phyloP scores from a whole-genome alignment of 495 filamentous ascomycete genomes.

The Neurospora sp. region DNA sequence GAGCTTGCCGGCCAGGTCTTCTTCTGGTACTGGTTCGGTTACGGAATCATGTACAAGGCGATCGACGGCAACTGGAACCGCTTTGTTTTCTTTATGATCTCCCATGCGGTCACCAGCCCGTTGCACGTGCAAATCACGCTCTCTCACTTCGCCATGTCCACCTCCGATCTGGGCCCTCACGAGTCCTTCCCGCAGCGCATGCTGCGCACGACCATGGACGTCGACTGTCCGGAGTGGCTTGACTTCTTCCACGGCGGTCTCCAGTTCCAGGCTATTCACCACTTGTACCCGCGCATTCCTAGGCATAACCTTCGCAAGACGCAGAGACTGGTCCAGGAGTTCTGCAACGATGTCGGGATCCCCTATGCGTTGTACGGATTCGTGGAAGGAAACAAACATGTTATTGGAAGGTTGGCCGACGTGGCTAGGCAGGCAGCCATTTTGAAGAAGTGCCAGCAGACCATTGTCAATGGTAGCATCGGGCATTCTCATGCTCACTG shows the following conservation, averaged over 20 bases:
- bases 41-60: constrained; percentile 65
- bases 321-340: constrained; percentile 76
- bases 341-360: constrained; percentile 83
- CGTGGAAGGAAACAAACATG: constrained; percentile 80
- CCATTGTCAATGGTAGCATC: constrained; percentile 29
- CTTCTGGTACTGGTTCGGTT: constrained; percentile 95
- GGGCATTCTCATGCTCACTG: constrained; percentile 19
- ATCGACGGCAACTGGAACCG: constrained; percentile 63
- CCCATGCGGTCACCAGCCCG: constrained; percentile 77
- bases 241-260: constrained; percentile 95
- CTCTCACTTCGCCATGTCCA: constrained; percentile 95
- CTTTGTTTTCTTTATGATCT: constrained; percentile 69
- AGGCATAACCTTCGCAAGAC: constrained; percentile 81
- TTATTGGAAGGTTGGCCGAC: constrained; percentile 75
- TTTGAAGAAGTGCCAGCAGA: constrained; percentile 74
- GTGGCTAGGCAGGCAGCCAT: constrained; percentile 81
- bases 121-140: constrained; percentile 94
- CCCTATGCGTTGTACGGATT: constrained; percentile 94
- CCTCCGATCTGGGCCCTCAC: constrained; percentile 71
- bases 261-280: constrained; percentile 95
- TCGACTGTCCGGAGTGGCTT: constrained; percentile 90
- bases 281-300: constrained; percentile 89
- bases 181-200: constrained; percentile 96
- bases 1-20: constrained; percentile 73
- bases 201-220: constrained; percentile 96